Percentiles rank a stretch among this genome's conserved stretches.
Conservation (phyloP, 2,329 filamentous ascomycete species). For the Aspergillus alliaceus region DNA sequence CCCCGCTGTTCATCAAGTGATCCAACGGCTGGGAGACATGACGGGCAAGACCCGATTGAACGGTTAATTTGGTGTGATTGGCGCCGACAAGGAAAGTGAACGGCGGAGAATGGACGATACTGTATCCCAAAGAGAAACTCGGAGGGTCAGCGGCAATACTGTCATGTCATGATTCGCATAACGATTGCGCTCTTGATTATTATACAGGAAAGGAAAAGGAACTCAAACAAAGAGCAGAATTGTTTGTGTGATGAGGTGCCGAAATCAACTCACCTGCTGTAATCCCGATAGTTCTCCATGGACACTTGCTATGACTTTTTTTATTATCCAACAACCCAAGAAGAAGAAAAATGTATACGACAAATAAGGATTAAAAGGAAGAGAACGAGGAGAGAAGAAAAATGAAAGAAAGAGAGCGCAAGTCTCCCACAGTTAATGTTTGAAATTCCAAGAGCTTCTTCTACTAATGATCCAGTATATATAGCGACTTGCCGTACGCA, state of each 20-base stretch:
- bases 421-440: not conserved
- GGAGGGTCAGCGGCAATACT: constrained; percentile 22
- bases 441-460: not conserved
- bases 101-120: constrained; percentile 45
- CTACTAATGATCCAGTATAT: not conserved
- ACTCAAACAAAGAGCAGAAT: not conserved
- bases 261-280: constrained; percentile 29
- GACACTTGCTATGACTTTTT: not conserved
- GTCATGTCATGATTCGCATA: constrained; percentile 15
- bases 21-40: constrained; percentile 46
- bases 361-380: not conserved
- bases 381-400: not conserved
- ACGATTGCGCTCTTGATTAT: not conserved
- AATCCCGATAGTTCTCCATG: constrained; percentile 33
- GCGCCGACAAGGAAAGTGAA: constrained; percentile 50
- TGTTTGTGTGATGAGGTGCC: not conserved
- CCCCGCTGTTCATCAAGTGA: constrained; percentile 47
- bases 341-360: not conserved
- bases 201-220: not conserved
- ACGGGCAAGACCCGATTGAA: constrained; percentile 47
- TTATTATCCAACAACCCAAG: no score
- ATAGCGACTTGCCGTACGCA: not conserved
- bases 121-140: constrained; percentile 22
- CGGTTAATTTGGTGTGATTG: constrained; percentile 46
- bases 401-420: not conserved